Base-by-base conservation (phyloP, 768 basidiomycete species). In the Mycena chlorophos region DNA sequence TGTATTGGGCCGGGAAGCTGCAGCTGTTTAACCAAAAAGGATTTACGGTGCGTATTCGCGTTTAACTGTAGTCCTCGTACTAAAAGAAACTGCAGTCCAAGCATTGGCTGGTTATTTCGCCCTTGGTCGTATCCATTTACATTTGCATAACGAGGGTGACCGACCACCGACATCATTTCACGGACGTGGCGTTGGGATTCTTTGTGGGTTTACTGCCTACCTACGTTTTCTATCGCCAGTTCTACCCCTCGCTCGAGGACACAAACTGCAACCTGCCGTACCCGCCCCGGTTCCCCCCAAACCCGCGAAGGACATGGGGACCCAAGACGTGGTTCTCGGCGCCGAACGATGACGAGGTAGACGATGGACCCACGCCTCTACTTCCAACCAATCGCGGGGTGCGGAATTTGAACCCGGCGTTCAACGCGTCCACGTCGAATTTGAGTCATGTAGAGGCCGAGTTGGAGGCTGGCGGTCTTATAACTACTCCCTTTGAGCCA, bases 1-100 rank as follows among this genome's bases (percentile, higher is more conserved):
- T 66, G 12, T 66, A 66, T 45, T 61, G 52, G 55, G 65, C 64
- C 22, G 65, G 63, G 5, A 66, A 66, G 48, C 40, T 66, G 22
- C 65, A 65, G n/a, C 51, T 66, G 2, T 66, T 66, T 43, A 62
- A 65, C 45, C 51, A 52, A 27, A 57, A 52, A 38, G 49, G 62
- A 1, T 58, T 60, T 28, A 57, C 64, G 16, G 65, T 66, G 48
- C 40, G 64, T 37, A 10, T 37, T 10, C 34, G n/a, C n/a, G 34
- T n/a, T n/a, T n/a, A n/a, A n/a, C 34, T 37, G 34, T 37, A 37
- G 34, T 10, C 10, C 34, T 37, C n/a, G 34, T 10, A 10, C 10
- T 37, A 37, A n/a, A 37, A 37, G 12, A 37, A 10, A 37, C 34
- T 37, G 12, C n/a, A 37, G 34, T 37, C 34, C 34, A 37, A 37